These are phyloP conservation scores for Podaxis carcinomalis DNA, from an alignment of 768 basidiomycete genomes.

Conservation along the genomic window DNA sequence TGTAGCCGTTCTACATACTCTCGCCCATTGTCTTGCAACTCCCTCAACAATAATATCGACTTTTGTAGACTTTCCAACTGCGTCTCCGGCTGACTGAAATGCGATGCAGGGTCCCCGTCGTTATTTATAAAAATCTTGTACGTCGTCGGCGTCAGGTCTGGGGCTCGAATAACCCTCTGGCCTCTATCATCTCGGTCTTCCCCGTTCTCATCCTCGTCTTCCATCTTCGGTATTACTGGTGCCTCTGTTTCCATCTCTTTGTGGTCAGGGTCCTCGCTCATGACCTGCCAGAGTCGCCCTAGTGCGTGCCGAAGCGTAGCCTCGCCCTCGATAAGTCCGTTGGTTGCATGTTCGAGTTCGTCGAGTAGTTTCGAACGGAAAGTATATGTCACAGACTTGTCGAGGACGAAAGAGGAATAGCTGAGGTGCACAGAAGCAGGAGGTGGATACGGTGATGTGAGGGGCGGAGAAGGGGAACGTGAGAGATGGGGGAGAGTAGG, in stretches of 20 bases:
- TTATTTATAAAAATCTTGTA: slow-evolving; percentile 67
- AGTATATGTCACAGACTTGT: slow-evolving; percentile 77
- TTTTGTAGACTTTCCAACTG: slow-evolving; percentile 73
- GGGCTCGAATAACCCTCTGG: slow-evolving; percentile 50
- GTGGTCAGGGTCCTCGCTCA: slow-evolving; percentile 64
- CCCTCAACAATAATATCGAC: slow-evolving; percentile 65
- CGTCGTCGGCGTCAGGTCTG: slow-evolving; percentile 59
- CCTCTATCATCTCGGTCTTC: slow-evolving; percentile 36
- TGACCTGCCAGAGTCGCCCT: slow-evolving; percentile 77
- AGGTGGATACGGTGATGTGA: slow-evolving; percentile 69
- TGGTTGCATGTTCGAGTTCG: slow-evolving; percentile 78
- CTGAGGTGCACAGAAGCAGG: slow-evolving; percentile 66
- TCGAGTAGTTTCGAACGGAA: slow-evolving; percentile 77
- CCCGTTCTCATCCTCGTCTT: slow-evolving; percentile 59
- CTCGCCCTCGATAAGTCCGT: slow-evolving; percentile 82
- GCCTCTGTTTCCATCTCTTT: slow-evolving; percentile 24
- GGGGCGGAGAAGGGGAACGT: slow-evolving; percentile 72
- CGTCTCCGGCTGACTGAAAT: slow-evolving; percentile 60
- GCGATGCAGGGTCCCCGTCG: slow-evolving; percentile 42
- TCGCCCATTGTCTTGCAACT: slow-evolving; percentile 81
- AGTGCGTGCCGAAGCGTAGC: slow-evolving; percentile 67
- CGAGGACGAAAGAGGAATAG: slow-evolving; percentile 83
- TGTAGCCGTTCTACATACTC: slow-evolving; percentile 84
- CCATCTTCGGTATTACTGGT: slow-evolving; percentile 60
- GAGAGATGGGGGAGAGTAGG: slow-evolving; percentile 71